Conservation (phyloP, 164 flowering plant species). For the Annona cherimola region DNA sequence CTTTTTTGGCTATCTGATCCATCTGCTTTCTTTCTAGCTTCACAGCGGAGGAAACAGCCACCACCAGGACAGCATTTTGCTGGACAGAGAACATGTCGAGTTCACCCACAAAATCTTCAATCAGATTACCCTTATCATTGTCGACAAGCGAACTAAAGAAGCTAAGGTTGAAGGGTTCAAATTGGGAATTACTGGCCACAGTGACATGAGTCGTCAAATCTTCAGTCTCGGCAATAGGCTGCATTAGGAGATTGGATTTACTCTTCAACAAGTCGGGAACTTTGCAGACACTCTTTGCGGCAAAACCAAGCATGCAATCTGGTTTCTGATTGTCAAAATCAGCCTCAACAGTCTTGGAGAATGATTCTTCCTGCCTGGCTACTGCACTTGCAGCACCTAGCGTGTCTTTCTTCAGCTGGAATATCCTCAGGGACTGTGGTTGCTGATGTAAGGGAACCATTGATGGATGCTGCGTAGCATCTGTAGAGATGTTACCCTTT, state of each 20-base stretch:
- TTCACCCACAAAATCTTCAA: slow-evolving; percentile 2
- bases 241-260: neutral
- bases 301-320: neutral
- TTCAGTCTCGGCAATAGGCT: neutral
- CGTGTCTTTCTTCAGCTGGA: slow-evolving; percentile 2
- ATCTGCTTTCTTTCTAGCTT: slow-evolving; percentile 15
- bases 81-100: neutral
- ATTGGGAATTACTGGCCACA: neutral
- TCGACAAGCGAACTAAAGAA: slow-evolving; percentile 8
- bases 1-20: slow-evolving; percentile 21
- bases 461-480: neutral
- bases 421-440: neutral
- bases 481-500: neutral
- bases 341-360: neutral
- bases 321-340: slow-evolving; percentile 1
- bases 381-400: neutral
- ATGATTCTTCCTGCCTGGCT: neutral
- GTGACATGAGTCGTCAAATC: neutral
- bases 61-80: slow-evolving; percentile 4
- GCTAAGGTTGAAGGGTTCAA: slow-evolving; percentile 11
- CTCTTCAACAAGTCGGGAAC: neutral
- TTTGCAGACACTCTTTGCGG: slow-evolving; percentile 1
- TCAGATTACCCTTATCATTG: slow-evolving; percentile 6
- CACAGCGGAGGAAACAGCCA: slow-evolving; percentile 18
- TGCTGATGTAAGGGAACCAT: neutral